Percentiles rank a stretch among this genome's conserved stretches.
Conservation (phyloP, 371 early-diverging fungal species). For the Haplosporangium sp. region DNA sequence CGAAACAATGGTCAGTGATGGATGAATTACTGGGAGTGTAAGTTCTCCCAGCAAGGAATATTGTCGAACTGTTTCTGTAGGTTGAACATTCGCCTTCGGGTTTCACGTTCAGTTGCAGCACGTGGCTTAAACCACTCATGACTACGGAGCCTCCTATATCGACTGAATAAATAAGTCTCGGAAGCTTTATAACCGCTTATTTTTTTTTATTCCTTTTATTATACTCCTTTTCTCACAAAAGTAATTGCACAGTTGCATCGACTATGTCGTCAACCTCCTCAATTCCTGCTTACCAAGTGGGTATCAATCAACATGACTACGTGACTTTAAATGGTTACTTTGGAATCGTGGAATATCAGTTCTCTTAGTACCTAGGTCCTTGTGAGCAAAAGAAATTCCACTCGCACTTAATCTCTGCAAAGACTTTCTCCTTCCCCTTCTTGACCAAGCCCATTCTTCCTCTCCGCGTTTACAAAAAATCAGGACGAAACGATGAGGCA, state of each 20-base stretch:
- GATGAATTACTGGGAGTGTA: too few species aligned
- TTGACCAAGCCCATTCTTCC: not conserved
- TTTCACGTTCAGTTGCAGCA: not conserved
- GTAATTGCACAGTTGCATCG: not conserved
- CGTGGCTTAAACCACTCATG: not conserved
- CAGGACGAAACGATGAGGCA: not conserved
- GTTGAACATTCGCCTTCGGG: not conserved
- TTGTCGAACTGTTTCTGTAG: too few species aligned
- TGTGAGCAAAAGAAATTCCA: not conserved
- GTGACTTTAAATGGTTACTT: not conserved
- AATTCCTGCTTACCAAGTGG: slow-evolving; percentile 5
- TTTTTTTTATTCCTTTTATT: too few species aligned
- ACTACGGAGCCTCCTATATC: too few species aligned
- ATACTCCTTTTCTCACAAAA: not conserved
- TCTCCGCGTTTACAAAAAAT: not conserved
- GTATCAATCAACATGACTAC: not conserved
- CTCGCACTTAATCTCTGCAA: not conserved
- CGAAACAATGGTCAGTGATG: too few species aligned
- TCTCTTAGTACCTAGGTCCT: not conserved
- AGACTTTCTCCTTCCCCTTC: slow-evolving; percentile 10
- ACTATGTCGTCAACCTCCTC: not conserved
- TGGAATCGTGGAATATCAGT: not conserved
- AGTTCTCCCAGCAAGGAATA: too few species aligned
- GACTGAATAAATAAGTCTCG: too few species aligned
- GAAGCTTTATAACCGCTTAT: too few species aligned